Percentiles rank a stretch among this genome's conserved stretches.
phyloP scores from a whole-genome alignment of 139 green algal genomes.

The Micromonas pusilla region DNA sequence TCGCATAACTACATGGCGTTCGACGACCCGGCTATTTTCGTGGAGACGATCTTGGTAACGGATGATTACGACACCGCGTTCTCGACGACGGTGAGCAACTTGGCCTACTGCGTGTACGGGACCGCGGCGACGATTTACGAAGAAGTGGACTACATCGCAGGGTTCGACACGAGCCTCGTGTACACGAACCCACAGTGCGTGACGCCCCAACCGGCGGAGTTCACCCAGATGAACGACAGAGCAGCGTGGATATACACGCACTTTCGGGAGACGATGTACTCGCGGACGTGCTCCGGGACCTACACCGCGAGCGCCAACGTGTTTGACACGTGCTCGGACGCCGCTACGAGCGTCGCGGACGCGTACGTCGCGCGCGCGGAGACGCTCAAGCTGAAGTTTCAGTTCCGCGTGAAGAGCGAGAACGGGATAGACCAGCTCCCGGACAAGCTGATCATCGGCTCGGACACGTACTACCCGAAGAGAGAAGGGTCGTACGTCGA shows the following conservation, averaged over 20 bases:
- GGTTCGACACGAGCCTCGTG: not conserved
- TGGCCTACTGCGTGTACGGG: not conserved
- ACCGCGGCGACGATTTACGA: not conserved
- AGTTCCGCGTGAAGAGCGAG: too few species aligned
- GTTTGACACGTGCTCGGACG: not conserved
- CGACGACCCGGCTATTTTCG: not conserved
- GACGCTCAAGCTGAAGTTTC: too few species aligned
- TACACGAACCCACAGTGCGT: not conserved
- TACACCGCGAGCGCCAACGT: not conserved
- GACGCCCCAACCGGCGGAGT: not conserved
- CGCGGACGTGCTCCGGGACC: not conserved
- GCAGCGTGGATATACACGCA: not conserved
- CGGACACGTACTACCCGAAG: too few species aligned
- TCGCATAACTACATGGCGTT: slow-evolving; percentile 13
- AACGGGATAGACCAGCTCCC: too few species aligned
- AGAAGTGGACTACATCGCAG: not conserved
- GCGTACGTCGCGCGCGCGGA: not conserved
- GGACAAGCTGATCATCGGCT: too few species aligned
- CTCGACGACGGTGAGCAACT: not conserved
- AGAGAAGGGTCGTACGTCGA: too few species aligned
- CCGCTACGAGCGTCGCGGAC: not conserved
- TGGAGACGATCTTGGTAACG: not conserved
- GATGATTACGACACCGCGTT: not conserved
- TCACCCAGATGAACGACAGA: not conserved
- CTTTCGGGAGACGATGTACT: not conserved